These are phyloP conservation scores for Torulaspora delbrueckii DNA, from an alignment of 805 yeast species.

Conservation along the genomic window DNA sequence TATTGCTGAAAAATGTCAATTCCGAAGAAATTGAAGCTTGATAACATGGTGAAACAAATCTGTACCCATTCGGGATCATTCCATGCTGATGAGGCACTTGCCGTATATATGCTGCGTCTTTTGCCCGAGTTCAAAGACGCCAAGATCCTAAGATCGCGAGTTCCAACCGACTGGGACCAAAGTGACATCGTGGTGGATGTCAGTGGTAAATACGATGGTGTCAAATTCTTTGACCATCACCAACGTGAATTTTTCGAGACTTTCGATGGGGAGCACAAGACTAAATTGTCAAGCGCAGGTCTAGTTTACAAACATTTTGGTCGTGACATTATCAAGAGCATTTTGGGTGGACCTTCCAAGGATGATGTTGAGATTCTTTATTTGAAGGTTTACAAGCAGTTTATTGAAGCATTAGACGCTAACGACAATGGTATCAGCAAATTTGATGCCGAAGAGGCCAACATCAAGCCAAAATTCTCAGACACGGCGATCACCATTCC, in stretches of 20 bases:
- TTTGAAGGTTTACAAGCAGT: slow-evolving; percentile 74
- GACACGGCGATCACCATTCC: slow-evolving; percentile 75
- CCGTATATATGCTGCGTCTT: slow-evolving; percentile 75
- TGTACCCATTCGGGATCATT: slow-evolving; percentile 92
- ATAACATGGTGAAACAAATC: slow-evolving; percentile 43
- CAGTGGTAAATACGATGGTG: slow-evolving; percentile 72
- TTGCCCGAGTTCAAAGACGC: slow-evolving; percentile 67
- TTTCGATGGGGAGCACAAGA: slow-evolving; percentile 56
- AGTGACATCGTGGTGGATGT: slow-evolving; percentile 95
- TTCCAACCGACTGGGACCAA: slow-evolving; percentile 72
- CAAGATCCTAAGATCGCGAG: slow-evolving; percentile 75
- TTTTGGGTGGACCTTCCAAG: slow-evolving; percentile 35
- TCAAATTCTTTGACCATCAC: slow-evolving; percentile 90
- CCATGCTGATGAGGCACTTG: slow-evolving; percentile 96
- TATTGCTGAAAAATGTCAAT: slow-evolving; percentile 5
- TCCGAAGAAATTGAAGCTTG: slow-evolving; percentile 21
- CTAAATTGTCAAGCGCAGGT: slow-evolving; percentile 92
- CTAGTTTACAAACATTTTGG: slow-evolving; percentile 85
- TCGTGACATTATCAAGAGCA: slow-evolving; percentile 52
- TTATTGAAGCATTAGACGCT: slow-evolving; percentile 90
- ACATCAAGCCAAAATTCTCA: slow-evolving; percentile 57
- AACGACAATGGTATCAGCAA: slow-evolving; percentile 89
- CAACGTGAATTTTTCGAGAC: slow-evolving; percentile 84
- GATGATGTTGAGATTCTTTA: slow-evolving; percentile 59
- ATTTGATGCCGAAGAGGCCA: slow-evolving; percentile 41